Base-by-base conservation (phyloP, 2,329 filamentous ascomycete genomes). In the Thermothelomyces thermophilus region DNA sequence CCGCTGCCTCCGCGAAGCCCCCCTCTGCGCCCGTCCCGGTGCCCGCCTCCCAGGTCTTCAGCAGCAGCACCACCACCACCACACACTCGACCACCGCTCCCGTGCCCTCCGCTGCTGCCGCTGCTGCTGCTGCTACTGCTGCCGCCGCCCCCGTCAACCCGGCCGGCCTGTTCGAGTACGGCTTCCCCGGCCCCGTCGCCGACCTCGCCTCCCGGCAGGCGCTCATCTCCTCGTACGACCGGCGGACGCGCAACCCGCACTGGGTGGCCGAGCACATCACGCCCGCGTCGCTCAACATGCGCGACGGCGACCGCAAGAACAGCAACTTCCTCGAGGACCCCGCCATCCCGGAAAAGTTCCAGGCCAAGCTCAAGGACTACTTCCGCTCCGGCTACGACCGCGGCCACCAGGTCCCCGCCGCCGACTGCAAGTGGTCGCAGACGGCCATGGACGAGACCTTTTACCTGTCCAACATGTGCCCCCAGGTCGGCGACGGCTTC, bases 231-330 rank as follows among this genome's bases (percentile, higher is more conserved):
- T 84, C 86, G 61, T 98, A 85, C 77, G 91, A 98, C 71, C 88
- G 93, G 24, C 84, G 88, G 54, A 85, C 83, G 37, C 83, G 90
- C 64, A 98, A 98, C 70, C 93, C 93, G 26, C 79, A 87, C 66
- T 98, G 91, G 91, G 93, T 90, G 8, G 84, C 86, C 56, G 93
- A 98, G 73, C 93, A 98, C 74, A 96, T 98, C 69, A 98, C 93
- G 0, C 83, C 90, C 1, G 80, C 82, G 31, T 97, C 91, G 0
- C 79, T 98, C 13, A 76, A 84, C 3, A 67, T 75, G 45, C 82
- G 82, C 56, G 82, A 85, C 54, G 93, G 81, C 59, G 90, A 97
- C 71, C 84, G 93, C 63, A 87, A 88, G 67, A 75, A 91, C 76
- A 90, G 83, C 66, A 71, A 71, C 54, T 98, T 98, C 68, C 69